Evolutionary conservation across 1,139 yeast genomes (phyloP).

Genomic region (Pichia sp.): DNA sequence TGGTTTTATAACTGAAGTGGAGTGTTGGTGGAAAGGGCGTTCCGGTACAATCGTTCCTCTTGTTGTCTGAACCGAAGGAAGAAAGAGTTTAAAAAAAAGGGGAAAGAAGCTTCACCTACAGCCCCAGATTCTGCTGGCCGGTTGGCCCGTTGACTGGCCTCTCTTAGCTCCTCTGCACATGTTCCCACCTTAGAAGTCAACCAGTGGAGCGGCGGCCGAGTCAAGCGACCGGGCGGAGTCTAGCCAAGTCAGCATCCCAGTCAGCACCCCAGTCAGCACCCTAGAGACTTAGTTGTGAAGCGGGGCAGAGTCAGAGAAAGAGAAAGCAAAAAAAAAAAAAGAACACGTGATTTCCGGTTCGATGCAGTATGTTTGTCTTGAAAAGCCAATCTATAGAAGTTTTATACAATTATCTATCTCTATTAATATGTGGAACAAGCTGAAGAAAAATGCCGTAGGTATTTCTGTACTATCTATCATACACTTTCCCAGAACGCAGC

Average conservation of each 20-base stretch:
- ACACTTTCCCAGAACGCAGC: conserved; percentile 37
- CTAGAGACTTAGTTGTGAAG: too few species aligned
- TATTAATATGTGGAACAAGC: neutral
- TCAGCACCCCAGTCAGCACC: too few species aligned
- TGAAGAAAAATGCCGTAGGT: neutral
- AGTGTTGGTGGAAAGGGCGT: too few species aligned
- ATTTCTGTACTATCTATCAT: neutral
- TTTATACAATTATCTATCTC: neutral
- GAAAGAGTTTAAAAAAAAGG: neutral
- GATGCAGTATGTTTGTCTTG: neutral
- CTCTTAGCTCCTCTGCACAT: neutral
- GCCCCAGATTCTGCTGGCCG: neutral
- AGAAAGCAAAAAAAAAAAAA: neutral
- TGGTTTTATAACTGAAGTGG: neutral
- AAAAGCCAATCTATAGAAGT: neutral
- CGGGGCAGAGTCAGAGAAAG: neutral
- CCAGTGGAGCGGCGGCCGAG: neutral
- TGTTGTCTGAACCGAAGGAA: neutral
- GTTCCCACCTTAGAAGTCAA: neutral
- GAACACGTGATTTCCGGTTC: neutral
- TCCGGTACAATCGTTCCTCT: too few species aligned
- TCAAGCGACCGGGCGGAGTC: neutral
- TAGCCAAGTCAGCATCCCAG: neutral
- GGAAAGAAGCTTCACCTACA: neutral
- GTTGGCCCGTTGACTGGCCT: neutral